These are phyloP conservation scores for Thalassiosira hispida DNA, from an alignment of 352 stramenopile species.

Conservation along the genomic window DNA sequence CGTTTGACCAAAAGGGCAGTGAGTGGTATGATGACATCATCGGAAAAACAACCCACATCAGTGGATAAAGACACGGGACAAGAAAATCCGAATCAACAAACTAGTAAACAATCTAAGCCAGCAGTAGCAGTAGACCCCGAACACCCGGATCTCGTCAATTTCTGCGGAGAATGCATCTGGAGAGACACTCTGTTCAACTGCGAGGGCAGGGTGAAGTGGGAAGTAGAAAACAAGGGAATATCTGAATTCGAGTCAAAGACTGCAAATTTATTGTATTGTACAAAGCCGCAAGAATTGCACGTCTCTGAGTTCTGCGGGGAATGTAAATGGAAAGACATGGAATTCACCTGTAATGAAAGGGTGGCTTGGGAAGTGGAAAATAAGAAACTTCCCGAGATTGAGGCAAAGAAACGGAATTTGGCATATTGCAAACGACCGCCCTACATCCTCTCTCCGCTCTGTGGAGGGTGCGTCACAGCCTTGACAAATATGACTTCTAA, in stretches of 20 bases:
- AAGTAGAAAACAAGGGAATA: not conserved
- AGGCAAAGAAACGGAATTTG: conserved; percentile 14
- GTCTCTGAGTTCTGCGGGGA: not conserved
- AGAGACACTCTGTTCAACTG: conserved; percentile 1
- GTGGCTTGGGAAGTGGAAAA: not conserved
- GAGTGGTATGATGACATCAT: no score
- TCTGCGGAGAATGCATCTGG: not conserved
- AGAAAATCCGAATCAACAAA: no score
- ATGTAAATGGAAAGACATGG: conserved; percentile 2
- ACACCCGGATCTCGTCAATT: no score
- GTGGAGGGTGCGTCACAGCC: not conserved
- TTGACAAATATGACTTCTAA: not conserved
- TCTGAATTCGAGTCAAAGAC: conserved; percentile 1
- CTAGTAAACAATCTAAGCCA: no score
- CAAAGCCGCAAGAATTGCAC: no score
- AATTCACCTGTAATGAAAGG: not conserved
- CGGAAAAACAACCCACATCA: no score
- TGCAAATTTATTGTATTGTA: not conserved
- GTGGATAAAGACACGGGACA: no score
- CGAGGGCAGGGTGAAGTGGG: not conserved
- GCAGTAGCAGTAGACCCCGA: no score
- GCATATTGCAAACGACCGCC: not conserved
- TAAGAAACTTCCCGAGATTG: not conserved
- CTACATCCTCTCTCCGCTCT: not conserved
- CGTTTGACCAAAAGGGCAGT: not conserved